A percentile compares a stretch with the other conserved stretches of the same genome.
Evolutionary conservation across 306 rosid genomes (phyloP).

Genomic region (Begonia masoniana): DNA sequence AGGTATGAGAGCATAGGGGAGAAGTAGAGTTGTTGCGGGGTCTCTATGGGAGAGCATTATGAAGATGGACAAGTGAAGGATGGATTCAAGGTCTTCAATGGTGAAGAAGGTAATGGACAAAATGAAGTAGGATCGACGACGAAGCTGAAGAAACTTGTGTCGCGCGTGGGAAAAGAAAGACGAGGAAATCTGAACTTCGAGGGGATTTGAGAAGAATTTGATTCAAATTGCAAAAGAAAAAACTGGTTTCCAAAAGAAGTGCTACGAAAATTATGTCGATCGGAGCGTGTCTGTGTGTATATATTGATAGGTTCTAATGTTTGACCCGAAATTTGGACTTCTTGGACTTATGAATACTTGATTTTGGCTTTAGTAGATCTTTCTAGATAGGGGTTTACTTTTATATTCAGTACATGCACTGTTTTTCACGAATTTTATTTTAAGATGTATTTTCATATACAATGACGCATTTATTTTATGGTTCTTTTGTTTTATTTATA

Average conservation of each 20-base stretch:
- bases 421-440: too few species aligned
- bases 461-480: too few species aligned
- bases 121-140: neutral
- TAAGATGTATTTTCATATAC: too few species aligned
- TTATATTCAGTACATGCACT: too few species aligned
- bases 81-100: conserved; percentile 18
- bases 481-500: too few species aligned
- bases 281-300: too few species aligned
- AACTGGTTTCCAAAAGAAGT: neutral
- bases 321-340: too few species aligned
- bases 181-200: neutral
- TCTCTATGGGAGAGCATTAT: conserved; percentile 72
- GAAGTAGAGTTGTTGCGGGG: conserved; percentile 26
- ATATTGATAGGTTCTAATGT: too few species aligned
- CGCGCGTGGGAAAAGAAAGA: neutral
- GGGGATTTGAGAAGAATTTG: neutral
- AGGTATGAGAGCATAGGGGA: neutral
- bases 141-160: neutral
- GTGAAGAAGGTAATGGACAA: neutral
- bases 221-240: neutral
- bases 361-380: too few species aligned
- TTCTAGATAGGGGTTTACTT: too few species aligned
- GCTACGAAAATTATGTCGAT: too few species aligned
- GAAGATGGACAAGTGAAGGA: conserved; percentile 59
- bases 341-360: too few species aligned